These are phyloP conservation scores for Trichosporon coremiiforme DNA, from an alignment of 1,284 basidiomycete species.

Conservation along the genomic window DNA sequence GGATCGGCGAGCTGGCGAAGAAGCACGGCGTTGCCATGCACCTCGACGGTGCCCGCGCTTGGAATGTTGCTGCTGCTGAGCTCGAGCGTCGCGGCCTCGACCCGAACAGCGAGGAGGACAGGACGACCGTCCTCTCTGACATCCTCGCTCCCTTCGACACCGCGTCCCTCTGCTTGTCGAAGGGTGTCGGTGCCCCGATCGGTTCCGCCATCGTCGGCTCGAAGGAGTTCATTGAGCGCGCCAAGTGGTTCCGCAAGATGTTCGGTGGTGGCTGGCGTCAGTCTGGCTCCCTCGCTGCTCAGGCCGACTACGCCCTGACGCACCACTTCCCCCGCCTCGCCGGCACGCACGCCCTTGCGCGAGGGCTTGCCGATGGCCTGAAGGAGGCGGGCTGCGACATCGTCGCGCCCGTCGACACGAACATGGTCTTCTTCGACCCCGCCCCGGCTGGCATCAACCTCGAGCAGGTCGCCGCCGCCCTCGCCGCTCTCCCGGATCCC, in stretches of 20 bases:
- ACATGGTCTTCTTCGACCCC: constrained; percentile 88
- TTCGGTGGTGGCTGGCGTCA: constrained; percentile 96
- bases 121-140: constrained; percentile 62
- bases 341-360: constrained; percentile 74
- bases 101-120: constrained; percentile 55
- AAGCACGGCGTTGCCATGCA: constrained; percentile 76
- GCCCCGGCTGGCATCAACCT: constrained; percentile 69
- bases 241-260: constrained; percentile 85
- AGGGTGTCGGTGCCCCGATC: constrained; percentile 90
- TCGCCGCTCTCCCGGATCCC: constrained; percentile 66
- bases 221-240: constrained; percentile 74
- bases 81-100: constrained; percentile 63
- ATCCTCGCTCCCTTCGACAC: constrained; percentile 90
- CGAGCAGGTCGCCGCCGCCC: constrained; percentile 67
- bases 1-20: constrained; percentile 76
- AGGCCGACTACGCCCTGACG: constrained; percentile 81
- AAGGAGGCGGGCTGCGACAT: constrained; percentile 75
- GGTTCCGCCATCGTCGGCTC: constrained; percentile 86
- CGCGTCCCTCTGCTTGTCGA: constrained; percentile 93
- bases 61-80: constrained; percentile 80
- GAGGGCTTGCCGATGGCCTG: constrained; percentile 70
- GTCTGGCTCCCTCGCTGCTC: constrained; percentile 76
- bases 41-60: constrained; percentile 88
- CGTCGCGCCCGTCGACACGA: constrained; percentile 78
- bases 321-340: constrained; percentile 80